Conservation (phyloP, 768 basidiomycete genomes). For the Gloeostereum incarnatum region DNA sequence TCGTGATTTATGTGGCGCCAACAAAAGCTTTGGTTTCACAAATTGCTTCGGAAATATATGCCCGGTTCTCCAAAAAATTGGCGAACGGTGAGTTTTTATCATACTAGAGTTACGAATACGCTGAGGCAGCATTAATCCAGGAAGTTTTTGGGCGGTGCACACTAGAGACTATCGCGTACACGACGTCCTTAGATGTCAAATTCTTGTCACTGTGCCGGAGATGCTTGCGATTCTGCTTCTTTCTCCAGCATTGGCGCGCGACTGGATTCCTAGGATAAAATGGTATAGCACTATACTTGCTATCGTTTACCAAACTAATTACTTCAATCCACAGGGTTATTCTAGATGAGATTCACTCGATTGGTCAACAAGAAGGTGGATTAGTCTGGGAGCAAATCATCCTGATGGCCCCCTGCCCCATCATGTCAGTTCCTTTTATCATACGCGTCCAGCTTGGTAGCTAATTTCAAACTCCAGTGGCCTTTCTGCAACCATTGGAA, state of each 20-base stretch:
- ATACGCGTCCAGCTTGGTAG: neutral
- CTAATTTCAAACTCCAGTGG: slow-evolving; percentile 35
- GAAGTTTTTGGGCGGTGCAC: slow-evolving; percentile 55
- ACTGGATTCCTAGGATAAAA: slow-evolving; percentile 57
- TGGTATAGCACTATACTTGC: slow-evolving; percentile 23
- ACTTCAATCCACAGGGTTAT: slow-evolving; percentile 41
- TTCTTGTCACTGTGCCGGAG: slow-evolving; percentile 68
- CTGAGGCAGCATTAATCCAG: slow-evolving; percentile 19
- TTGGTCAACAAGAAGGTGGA: slow-evolving; percentile 63
- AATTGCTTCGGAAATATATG: slow-evolving; percentile 68
- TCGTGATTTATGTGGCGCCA: slow-evolving; percentile 66
- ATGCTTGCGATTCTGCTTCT: slow-evolving; percentile 61
- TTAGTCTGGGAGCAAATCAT: slow-evolving; percentile 72
- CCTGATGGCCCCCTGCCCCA: slow-evolving; percentile 57
- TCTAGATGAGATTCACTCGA: slow-evolving; percentile 58
- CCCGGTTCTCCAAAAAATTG: slow-evolving; percentile 46
- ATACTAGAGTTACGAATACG: neutral
- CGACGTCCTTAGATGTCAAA: slow-evolving; percentile 60
- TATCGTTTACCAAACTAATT: neutral
- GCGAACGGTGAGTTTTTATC: slow-evolving; percentile 27
- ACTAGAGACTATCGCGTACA: slow-evolving; percentile 57
- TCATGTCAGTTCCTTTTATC: slow-evolving; percentile 41
- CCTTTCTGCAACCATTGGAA: slow-evolving; percentile 63
- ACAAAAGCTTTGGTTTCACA: slow-evolving; percentile 70
- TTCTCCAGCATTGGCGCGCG: slow-evolving; percentile 50